Evolutionary conservation across 176 grass and related monocot genomes (phyloP).

Genomic region (Areca catechu): DNA sequence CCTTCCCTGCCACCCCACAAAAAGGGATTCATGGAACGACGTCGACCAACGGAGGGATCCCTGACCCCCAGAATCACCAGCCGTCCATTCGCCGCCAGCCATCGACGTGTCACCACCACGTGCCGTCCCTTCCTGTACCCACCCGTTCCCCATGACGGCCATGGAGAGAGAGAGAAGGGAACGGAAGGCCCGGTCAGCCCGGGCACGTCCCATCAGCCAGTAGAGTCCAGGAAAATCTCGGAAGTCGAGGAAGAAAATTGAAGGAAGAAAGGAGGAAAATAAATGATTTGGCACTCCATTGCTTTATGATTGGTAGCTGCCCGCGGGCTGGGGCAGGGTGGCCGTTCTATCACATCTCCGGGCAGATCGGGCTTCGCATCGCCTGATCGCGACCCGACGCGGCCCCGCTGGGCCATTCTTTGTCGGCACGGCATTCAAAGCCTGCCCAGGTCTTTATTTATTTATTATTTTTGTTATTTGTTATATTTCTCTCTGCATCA

Average conservation of each 20-base stretch:
- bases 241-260: neutral
- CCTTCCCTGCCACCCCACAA: too few species aligned
- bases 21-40: too few species aligned
- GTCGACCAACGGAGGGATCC: too few species aligned
- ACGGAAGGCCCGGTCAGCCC: too few species aligned
- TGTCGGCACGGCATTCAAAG: constrained; percentile 54
- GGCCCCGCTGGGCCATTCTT: neutral
- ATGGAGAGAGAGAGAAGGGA: too few species aligned
- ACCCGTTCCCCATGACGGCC: too few species aligned
- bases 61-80: too few species aligned
- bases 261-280: neutral
- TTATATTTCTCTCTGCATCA: too few species aligned
- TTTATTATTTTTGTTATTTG: too few species aligned
- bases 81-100: too few species aligned
- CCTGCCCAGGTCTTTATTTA: neutral
- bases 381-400: constrained; percentile 37
- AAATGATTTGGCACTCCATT: constrained; percentile 64
- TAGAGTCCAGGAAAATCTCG: neutral
- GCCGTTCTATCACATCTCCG: constrained; percentile 2
- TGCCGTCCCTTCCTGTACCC: too few species aligned
- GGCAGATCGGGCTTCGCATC: constrained; percentile 2
- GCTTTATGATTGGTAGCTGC: constrained; percentile 52
- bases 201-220: neutral
- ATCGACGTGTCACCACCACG: too few species aligned
- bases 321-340: neutral